Evolutionary conservation across 2,329 filamentous ascomycete genomes (phyloP).

Genomic region (Corinectria fuckeliana): DNA sequence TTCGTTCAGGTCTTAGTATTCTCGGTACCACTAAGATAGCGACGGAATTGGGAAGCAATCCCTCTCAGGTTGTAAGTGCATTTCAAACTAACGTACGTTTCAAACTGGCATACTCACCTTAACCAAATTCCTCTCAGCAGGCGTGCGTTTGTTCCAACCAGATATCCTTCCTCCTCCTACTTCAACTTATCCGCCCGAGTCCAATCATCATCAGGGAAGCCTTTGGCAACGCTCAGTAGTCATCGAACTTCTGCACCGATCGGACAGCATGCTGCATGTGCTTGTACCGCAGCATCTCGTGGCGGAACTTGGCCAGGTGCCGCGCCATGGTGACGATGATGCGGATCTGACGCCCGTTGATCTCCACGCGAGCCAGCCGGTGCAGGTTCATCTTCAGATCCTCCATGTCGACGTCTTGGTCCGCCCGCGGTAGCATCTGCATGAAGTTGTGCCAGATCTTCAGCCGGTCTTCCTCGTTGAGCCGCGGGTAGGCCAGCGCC

Average conservation of each 20-base stretch:
- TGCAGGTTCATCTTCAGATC: constrained; percentile 15
- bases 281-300: constrained; percentile 10
- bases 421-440: constrained; percentile 30
- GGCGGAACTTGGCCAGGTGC: constrained; percentile 21
- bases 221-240: constrained; percentile 17
- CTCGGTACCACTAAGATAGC: no score
- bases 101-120: no score
- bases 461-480: constrained; percentile 28
- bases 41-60: no score
- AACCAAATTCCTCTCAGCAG: not conserved
- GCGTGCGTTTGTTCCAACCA: not conserved
- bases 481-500: constrained; percentile 36
- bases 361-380: constrained; percentile 7
- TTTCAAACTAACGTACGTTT: no score
- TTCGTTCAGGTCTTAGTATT: no score
- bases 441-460: constrained; percentile 39
- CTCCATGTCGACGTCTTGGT: constrained; percentile 22
- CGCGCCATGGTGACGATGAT: constrained; percentile 30
- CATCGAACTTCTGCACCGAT: constrained; percentile 18
- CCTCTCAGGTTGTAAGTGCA: no score
- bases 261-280: constrained; percentile 17
- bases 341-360: constrained; percentile 44
- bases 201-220: constrained; percentile 15
- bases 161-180: not conserved
- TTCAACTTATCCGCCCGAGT: constrained; percentile 14